Evolutionary conservation across 805 yeast genomes (phyloP), one percentile per base, ranked within the genome.

Genomic region (Pichia sporocuriosa): DNA sequence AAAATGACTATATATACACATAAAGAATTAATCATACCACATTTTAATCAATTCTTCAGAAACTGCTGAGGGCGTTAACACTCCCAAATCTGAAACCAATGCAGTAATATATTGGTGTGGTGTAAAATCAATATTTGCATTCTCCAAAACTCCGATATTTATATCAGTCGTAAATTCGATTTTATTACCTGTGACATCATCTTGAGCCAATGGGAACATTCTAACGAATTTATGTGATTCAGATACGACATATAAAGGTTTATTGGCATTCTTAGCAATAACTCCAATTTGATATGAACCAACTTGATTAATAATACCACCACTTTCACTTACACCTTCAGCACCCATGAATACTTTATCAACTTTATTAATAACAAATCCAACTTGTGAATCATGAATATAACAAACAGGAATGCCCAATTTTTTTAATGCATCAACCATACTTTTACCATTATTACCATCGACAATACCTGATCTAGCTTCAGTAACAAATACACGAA

Each of bases 251-350:
- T 89, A 93, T 35, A 93, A 75, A 5, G 97, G 98, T 59, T 87
- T 90, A 58, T 87, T 84, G 46, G 95, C 84, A 45, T 83, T 79
- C 53, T 84, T 82, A 3, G 97, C 96, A 44, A 93, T 66, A 35
- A 93, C 90, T 30, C 97, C 97, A 37, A 90, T 82, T 56, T 93
- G 96, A 62, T 86, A 93, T 2, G 95, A 81, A 6, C 99, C 99
- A 47, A 93, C 81, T 52, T 84, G 89, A 63, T 93, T 93, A 52
- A 93, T 90, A 36, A 94, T 87, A 26, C 99, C 99, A 43, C 99
- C 99, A 59, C 94, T 83, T 67, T 93, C 99, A 3, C 96, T 95
- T 4, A 93, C 99, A 52, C 99, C 99, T 64, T 93, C 98, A 1
- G 98, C 98, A 42, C 99, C 99, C 50, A 93, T 93, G 50, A 93